phyloP scores from a whole-genome alignment of 768 basidiomycete genomes.

The Tylopilus felleus region DNA sequence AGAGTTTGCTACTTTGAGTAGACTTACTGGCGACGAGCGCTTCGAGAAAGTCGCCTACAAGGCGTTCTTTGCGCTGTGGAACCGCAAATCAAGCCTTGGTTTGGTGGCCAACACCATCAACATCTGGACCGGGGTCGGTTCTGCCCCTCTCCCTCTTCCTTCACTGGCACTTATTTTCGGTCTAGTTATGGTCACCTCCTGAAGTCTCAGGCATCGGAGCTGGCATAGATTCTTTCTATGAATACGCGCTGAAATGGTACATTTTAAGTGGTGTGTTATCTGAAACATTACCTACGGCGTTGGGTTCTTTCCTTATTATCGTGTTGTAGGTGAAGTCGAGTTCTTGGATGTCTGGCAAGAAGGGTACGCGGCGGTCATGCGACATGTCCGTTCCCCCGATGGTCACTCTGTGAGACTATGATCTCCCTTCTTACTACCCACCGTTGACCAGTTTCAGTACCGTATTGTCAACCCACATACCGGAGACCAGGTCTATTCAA shows the following conservation, averaged over 20 bases:
- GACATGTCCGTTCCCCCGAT: conserved; percentile 74
- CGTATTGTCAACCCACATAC: conserved; percentile 77
- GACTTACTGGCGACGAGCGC: conserved; percentile 83
- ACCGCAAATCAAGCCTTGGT: conserved; percentile 78
- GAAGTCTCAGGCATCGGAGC: conserved; percentile 84
- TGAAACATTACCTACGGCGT: background rate
- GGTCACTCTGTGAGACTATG: conserved; percentile 71
- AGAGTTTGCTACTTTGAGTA: conserved; percentile 91
- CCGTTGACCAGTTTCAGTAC: conserved; percentile 50
- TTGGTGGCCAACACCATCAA: conserved; percentile 91
- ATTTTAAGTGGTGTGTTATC: conserved; percentile 65
- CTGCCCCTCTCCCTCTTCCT: background rate
- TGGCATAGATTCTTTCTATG: conserved; percentile 94
- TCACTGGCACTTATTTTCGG: conserved; percentile 6
- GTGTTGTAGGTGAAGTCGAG: conserved; percentile 60
- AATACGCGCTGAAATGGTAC: conserved; percentile 92
- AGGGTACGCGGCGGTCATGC: conserved; percentile 80
- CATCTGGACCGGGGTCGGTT: conserved; percentile 71
- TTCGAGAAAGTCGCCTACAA: conserved; percentile 89
- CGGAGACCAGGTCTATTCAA: conserved; percentile 69
- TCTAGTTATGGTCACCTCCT: conserved; percentile 67
- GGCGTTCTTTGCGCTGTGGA: conserved; percentile 94
- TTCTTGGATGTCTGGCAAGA: conserved; percentile 86
- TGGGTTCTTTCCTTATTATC: background rate
- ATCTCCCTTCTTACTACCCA: background rate